Percentiles rank a stretch among this genome's conserved stretches.
These are phyloP conservation scores for Phaeomoniella chlamydospora DNA, from an alignment of 2,329 filamentous ascomycete species.

Conservation along the genomic window DNA sequence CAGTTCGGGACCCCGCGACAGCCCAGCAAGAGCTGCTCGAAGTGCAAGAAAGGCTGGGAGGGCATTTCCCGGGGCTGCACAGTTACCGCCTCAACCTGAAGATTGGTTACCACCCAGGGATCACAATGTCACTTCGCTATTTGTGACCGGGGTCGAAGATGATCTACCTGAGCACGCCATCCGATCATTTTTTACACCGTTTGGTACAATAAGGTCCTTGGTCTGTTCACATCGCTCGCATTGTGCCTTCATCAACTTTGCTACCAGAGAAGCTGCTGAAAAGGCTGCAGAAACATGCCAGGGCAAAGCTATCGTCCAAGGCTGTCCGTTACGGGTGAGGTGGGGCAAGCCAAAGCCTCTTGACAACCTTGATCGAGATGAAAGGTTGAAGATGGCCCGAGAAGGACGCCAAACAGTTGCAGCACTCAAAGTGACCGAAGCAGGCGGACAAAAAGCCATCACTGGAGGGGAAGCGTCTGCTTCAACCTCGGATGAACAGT, in stretches of 20 bases:
- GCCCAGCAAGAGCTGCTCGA: constrained; percentile 28
- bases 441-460: constrained; percentile 17
- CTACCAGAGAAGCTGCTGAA: constrained; percentile 72
- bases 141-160: constrained; percentile 90
- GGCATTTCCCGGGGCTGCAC: constrained; percentile 54
- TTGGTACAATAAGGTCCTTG: constrained; percentile 80
- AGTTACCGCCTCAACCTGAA: constrained; percentile 64
- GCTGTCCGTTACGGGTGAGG: constrained; percentile 75
- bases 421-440: constrained; percentile 25
- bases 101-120: constrained; percentile 80
- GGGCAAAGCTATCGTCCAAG: constrained; percentile 77
- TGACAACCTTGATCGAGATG: constrained; percentile 79
- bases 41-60: constrained; percentile 35
- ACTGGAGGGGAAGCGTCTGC: constrained; percentile 26
- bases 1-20: constrained; percentile 21
- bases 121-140: constrained; percentile 77
- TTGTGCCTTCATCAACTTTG: constrained; percentile 92
- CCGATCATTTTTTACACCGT: constrained; percentile 75
- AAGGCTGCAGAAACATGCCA: constrained; percentile 71
- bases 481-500: constrained; percentile 19
- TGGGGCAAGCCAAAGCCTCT: constrained; percentile 90
- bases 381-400: constrained; percentile 64
- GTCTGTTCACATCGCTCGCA: constrained; percentile 96
- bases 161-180: constrained; percentile 87
- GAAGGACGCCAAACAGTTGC: constrained; percentile 54